These are phyloP conservation scores for Ogataea pignaliae DNA, from an alignment of 805 yeast species.

Conservation along the genomic window DNA sequence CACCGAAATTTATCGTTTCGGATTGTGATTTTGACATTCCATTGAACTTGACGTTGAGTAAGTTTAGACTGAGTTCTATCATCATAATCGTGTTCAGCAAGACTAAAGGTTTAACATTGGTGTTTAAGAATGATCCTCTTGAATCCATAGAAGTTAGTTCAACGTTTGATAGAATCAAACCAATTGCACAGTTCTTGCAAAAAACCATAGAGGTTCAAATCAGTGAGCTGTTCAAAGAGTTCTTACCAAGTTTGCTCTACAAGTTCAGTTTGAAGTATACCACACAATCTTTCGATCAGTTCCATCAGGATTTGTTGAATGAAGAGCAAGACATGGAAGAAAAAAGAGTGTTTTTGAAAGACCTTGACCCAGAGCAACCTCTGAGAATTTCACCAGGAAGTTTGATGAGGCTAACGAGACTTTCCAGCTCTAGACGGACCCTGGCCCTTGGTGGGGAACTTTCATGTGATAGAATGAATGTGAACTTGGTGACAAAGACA, in stretches of 20 bases:
- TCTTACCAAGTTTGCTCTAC: conserved; percentile 76
- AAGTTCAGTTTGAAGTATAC: conserved; percentile 68
- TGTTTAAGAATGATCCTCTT: conserved; percentile 84
- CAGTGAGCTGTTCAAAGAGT: conserved; percentile 75
- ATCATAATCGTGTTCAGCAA: conserved; percentile 80
- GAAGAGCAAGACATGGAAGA: conserved; percentile 28
- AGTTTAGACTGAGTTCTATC: conserved; percentile 71
- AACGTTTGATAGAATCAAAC: conserved; percentile 81
- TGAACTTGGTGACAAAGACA: conserved; percentile 29
- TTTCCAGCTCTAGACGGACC: conserved; percentile 75
- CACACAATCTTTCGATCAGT: conserved; percentile 32
- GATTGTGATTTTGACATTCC: conserved; percentile 73
- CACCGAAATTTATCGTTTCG: conserved; percentile 64
- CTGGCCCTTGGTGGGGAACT: conserved; percentile 51
- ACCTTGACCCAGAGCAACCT: conserved; percentile 54
- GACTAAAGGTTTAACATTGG: conserved; percentile 78
- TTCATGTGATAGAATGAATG: conserved; percentile 31
- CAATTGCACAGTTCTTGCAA: conserved; percentile 78
- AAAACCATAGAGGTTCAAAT: conserved; percentile 79
- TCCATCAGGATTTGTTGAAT: conserved; percentile 31
- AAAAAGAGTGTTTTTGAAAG: conserved; percentile 40
- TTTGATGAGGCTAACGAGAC: conserved; percentile 59
- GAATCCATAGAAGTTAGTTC: conserved; percentile 79
- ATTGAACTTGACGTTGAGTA: conserved; percentile 66
- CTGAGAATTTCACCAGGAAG: conserved; percentile 58